Base-by-base conservation (phyloP, 2,329 filamentous ascomycete genomes). In the Helotiales sp. region DNA sequence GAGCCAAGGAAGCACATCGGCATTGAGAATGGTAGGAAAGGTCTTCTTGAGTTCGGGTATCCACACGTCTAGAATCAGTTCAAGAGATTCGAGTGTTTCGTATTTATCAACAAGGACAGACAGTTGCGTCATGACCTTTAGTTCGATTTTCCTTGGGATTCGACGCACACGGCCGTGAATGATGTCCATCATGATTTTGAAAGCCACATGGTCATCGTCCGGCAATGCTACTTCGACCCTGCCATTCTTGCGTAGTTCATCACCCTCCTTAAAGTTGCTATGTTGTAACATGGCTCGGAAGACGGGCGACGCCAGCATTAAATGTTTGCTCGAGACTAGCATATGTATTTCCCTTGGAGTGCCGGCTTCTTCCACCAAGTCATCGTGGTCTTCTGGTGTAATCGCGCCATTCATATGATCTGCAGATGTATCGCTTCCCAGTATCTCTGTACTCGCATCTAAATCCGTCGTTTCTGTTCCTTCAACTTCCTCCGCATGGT, bases 161-260 rank as follows among this genome's bases (percentile, higher is more conserved):
- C 50, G 50, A 22, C 34, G 13, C 11, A 52, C 61, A 1, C 61
- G 32, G 10, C 50, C 50, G 59, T 79, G 77, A 2, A 74, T 75
- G 8, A 79, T 74, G 17, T 72, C 68, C 63, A 79, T 73, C 20
- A 79, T 45, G 2, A 77, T 65, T 1, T 65, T 57, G 61, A 80
- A 74, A 5, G 58, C 52, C 15, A 50, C 15, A 15, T 24, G 26
- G 24, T 64, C n/a, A 45, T 78, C 69, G 49, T 79, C 49, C 24
- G 61, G 61, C 5, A 64, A 54, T 1, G 17, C 1, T 8, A 77
- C 69, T 62, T 77, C 72, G 24, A 65, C 55, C 11, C 3, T 47
- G 10, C 69, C 68, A 13, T n/a, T 37, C 17, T 32, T 52, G 6
- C 52, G 62, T 17, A 74, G 63, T 17, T 61, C 60, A 0, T 67